Evolutionary conservation across 78 protist genomes (phyloP).

Genomic region (Tieghemostelium lacteum): DNA sequence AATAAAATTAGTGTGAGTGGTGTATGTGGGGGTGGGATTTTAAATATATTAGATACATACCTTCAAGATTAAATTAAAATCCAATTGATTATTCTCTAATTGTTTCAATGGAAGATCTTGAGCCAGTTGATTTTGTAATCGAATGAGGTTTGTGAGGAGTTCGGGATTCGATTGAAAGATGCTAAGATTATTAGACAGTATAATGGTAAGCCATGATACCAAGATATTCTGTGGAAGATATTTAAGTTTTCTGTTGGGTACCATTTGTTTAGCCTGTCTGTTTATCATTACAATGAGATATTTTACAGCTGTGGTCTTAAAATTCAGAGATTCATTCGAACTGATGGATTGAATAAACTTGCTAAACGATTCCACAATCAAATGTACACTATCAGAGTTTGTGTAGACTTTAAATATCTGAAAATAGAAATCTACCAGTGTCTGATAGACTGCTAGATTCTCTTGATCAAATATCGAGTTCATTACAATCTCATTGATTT

Average conservation of each 20-base stretch:
- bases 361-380: not conserved
- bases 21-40: not conserved
- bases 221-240: conserved; percentile 53
- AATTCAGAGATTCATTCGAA: not conserved
- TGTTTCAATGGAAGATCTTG: conserved; percentile 17
- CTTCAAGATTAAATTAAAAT: not conserved
- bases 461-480: not conserved
- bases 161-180: not conserved
- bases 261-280: conserved; percentile 3
- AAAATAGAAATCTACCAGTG: not conserved
- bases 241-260: not conserved
- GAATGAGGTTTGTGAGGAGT: not conserved
- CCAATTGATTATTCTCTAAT: not conserved
- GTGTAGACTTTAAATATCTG: not conserved
- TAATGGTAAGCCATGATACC: not conserved
- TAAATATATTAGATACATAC: conserved; percentile 6
- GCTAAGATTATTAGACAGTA: not conserved
- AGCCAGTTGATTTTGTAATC: not conserved
- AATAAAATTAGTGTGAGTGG: no score
- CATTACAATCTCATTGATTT: not conserved
- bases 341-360: not conserved
- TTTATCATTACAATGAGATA: conserved; percentile 2
- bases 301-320: not conserved
- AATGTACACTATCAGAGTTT: not conserved
- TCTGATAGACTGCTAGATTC: not conserved